phyloP scores from a whole-genome alignment of 2,329 filamentous ascomycete species.

The Colletotrichum cordylinicola region DNA sequence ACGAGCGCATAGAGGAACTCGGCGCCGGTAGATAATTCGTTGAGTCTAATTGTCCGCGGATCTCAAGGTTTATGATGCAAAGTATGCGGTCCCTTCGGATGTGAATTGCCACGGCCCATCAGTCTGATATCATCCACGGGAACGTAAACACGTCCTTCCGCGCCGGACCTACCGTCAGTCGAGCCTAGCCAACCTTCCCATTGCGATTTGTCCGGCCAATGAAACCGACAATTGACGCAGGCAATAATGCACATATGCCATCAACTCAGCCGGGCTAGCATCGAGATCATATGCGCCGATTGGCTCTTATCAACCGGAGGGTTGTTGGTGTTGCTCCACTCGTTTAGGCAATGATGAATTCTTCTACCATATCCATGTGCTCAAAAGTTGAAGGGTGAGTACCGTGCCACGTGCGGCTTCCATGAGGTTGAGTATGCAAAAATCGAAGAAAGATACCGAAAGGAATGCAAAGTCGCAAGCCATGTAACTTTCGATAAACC shows the following conservation, averaged over 20 bases:
- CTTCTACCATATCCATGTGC: not conserved
- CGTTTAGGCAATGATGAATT: not conserved
- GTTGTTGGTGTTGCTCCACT: not conserved
- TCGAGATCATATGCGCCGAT: not conserved
- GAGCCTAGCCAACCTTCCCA: not conserved
- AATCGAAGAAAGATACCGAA: not conserved
- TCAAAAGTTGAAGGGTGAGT: not conserved
- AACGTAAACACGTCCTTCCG: not conserved
- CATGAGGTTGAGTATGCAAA: not conserved
- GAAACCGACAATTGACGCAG: not conserved
- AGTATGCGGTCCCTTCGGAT: not conserved
- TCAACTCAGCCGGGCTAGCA: not conserved
- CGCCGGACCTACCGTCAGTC: not conserved
- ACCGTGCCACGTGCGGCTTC: not conserved
- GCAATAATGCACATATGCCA: not conserved
- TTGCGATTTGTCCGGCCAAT: not conserved
- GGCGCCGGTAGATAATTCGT: not conserved
- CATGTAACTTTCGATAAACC: not conserved
- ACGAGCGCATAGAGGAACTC: not conserved
- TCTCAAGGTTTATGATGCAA: not conserved
- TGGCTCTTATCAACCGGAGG: not conserved
- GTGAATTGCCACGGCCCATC: not conserved
- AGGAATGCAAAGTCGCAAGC: not conserved
- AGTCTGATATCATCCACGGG: not conserved
- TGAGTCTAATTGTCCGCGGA: not conserved